These are phyloP conservation scores for Vickermania spadyakhi DNA, from an alignment of 208 protist species.

Conservation along the genomic window DNA sequence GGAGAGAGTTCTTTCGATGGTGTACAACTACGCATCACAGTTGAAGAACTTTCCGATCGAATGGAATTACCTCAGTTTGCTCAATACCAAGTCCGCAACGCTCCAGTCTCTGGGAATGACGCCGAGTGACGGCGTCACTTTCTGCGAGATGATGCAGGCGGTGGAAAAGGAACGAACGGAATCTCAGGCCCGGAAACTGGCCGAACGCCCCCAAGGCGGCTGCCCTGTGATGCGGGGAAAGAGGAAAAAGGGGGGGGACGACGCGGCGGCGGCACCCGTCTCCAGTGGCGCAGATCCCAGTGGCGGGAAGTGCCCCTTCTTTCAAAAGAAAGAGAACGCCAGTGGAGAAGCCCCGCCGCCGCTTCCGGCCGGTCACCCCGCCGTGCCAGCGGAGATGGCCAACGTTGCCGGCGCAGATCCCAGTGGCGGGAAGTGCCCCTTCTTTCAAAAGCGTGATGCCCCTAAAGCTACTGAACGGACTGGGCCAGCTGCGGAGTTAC, in stretches of 20 bases:
- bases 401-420: slow-evolving; percentile 11
- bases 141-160: slow-evolving; percentile 11
- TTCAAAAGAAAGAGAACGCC: slow-evolving; percentile 3
- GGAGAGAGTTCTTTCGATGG: slow-evolving; percentile 10
- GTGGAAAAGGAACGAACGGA: slow-evolving; percentile 32
- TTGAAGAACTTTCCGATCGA: slow-evolving; percentile 13
- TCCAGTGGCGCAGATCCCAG: slow-evolving; percentile 2
- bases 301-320: slow-evolving; percentile 6
- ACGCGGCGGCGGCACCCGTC: not conserved
- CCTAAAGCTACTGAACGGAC: not conserved
- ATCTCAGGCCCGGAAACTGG: not conserved
- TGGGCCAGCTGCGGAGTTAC: slow-evolving; percentile 1
- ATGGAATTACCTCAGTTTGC: slow-evolving; percentile 45
- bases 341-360: not conserved
- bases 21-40: slow-evolving; percentile 18
- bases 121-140: slow-evolving; percentile 9
- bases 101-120: slow-evolving; percentile 17
- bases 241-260: not conserved
- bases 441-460: slow-evolving; percentile 10
- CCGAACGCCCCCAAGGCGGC: slow-evolving; percentile 4
- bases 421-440: slow-evolving; percentile 38
- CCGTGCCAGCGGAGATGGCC: slow-evolving; percentile 5
- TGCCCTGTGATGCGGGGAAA: slow-evolving; percentile 11
- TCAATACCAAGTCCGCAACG: slow-evolving; percentile 8
- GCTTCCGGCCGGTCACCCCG: slow-evolving; percentile 2